These are phyloP conservation scores for Cryptosporidium sp. DNA, from an alignment of 169 alveolate genomes.

Conservation along the genomic window DNA sequence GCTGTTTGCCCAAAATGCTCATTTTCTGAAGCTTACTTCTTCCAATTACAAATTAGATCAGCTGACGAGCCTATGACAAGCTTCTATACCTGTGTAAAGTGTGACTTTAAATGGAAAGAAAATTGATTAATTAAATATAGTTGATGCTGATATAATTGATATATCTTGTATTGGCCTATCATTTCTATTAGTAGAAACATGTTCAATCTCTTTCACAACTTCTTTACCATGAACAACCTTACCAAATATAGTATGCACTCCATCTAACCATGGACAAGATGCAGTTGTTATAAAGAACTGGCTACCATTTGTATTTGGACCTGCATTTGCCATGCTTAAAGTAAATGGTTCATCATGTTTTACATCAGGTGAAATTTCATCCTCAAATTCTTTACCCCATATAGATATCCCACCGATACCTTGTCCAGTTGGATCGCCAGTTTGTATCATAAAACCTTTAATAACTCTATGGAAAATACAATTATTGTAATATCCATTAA, in stretches of 20 bases:
- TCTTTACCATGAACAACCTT: constrained; percentile 94
- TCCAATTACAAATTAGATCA: constrained; percentile 87
- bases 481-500: constrained; percentile 91
- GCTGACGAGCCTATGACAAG: constrained; percentile 92
- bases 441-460: constrained; percentile 97
- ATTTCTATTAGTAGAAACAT: constrained; percentile 83
- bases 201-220: constrained; percentile 92
- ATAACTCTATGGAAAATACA: constrained; percentile 90
- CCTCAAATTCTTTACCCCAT: constrained; percentile 95
- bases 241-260: constrained; percentile 99
- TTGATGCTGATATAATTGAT: constrained; percentile 53
- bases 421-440: constrained; percentile 99
- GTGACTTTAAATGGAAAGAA: constrained; percentile 85
- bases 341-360: constrained; percentile 95
- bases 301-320: constrained; percentile 97
- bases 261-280: constrained; percentile 96
- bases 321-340: constrained; percentile 99
- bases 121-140: constrained; percentile 62
- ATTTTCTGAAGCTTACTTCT: constrained; percentile 84
- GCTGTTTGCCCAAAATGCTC: constrained; percentile 88
- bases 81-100: constrained; percentile 85
- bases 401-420: constrained; percentile 98
- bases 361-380: constrained; percentile 93
- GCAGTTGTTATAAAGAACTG: constrained; percentile 98
- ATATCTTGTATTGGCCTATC: constrained; percentile 87